Conservation (phyloP, 2,329 filamentous ascomycete genomes). For the Fusarium algeriense region DNA sequence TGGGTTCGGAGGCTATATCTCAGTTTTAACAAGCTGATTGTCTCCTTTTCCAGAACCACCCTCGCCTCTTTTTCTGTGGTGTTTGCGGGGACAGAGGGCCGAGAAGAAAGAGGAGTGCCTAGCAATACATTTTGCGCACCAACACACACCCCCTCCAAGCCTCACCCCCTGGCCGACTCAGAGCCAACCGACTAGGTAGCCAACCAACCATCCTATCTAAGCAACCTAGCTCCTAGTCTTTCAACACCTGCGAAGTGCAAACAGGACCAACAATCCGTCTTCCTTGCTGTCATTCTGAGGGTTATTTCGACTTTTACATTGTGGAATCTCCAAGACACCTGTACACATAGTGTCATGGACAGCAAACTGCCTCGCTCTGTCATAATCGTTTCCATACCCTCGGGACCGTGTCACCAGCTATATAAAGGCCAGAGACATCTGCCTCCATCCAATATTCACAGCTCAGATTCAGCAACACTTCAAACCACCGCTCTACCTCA, state of each 20-base stretch:
- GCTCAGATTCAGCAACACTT: slow-evolving; percentile 37
- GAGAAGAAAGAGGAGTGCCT: slow-evolving; percentile 39
- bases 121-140: slow-evolving; percentile 43
- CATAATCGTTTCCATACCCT: slow-evolving; percentile 41
- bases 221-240: slow-evolving; percentile 42
- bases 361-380: slow-evolving; percentile 45
- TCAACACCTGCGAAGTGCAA: slow-evolving; percentile 39
- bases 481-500: slow-evolving; percentile 14
- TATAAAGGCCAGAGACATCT: slow-evolving; percentile 45
- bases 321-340: slow-evolving; percentile 43
- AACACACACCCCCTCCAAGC: slow-evolving; percentile 44
- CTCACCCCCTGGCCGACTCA: slow-evolving; percentile 43
- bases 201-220: slow-evolving; percentile 46
- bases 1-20: slow-evolving; percentile 45
- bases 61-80: slow-evolving; percentile 38
- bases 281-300: slow-evolving; percentile 43
- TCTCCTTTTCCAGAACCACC: slow-evolving; percentile 32
- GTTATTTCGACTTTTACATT: slow-evolving; percentile 48
- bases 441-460: slow-evolving; percentile 30
- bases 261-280: slow-evolving; percentile 45
- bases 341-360: slow-evolving; percentile 47
- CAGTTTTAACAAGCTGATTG: slow-evolving; percentile 37
- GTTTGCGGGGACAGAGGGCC: slow-evolving; percentile 45
- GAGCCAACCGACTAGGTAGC: slow-evolving; percentile 40
- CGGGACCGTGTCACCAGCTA: slow-evolving; percentile 47